Percentiles rank a stretch among this genome's conserved stretches.
phyloP scores from a whole-genome alignment of 78 protist genomes.

The Mastigamoeba balamuthi region DNA sequence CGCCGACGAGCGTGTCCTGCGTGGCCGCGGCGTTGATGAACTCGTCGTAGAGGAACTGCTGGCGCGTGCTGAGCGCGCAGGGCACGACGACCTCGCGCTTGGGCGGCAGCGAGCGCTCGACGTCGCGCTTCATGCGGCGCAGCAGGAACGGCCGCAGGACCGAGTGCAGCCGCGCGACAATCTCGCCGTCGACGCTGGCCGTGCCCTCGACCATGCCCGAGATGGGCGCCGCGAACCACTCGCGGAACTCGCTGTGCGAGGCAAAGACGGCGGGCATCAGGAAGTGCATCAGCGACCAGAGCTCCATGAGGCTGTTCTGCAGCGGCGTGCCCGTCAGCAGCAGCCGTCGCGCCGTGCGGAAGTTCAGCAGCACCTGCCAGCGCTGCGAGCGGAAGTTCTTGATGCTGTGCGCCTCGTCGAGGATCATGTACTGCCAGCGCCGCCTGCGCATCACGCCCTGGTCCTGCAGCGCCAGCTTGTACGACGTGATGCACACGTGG shows the following conservation, averaged over 20 bases:
- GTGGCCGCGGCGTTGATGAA: conserved; percentile 63
- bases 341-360: conserved; percentile 68
- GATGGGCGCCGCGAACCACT: conserved; percentile 74
- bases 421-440: conserved; percentile 79
- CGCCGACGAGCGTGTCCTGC: conserved; percentile 10
- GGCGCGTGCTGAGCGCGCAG: conserved; percentile 71
- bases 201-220: conserved; percentile 59
- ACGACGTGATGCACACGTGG: conserved; percentile 83
- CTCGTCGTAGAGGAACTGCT: conserved; percentile 76
- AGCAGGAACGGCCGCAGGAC: conserved; percentile 86
- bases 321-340: conserved; percentile 93
- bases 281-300: conserved; percentile 95
- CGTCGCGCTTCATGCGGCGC: conserved; percentile 88
- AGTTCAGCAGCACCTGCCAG: conserved; percentile 72
- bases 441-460: conserved; percentile 49
- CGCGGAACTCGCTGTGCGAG: conserved; percentile 72
- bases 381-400: conserved; percentile 74
- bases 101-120: conserved; percentile 69
- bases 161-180: conserved; percentile 53
- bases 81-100: conserved; percentile 63
- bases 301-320: conserved; percentile 88
- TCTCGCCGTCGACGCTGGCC: conserved; percentile 10
- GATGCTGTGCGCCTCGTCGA: conserved; percentile 95
- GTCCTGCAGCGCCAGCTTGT: conserved; percentile 70
- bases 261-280: conserved; percentile 82